Evolutionary conservation across 2,329 filamentous ascomycete species (phyloP).

Genomic region (Verticillium tricorpus): DNA sequence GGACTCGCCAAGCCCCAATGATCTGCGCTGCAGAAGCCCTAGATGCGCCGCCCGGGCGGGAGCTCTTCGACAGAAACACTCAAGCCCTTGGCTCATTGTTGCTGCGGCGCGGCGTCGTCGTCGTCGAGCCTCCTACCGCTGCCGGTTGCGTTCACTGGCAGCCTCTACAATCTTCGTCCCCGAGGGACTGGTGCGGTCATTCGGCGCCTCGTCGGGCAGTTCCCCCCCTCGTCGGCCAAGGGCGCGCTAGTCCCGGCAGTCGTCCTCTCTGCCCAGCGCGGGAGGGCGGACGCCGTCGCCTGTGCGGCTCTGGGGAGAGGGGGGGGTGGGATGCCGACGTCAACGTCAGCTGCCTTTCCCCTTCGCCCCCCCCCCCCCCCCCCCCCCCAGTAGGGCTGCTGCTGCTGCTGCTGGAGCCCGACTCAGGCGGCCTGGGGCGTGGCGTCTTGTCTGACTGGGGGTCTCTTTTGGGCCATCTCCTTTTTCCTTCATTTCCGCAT

Average conservation of each 20-base stretch:
- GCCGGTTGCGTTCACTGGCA: not conserved
- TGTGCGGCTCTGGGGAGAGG: not conserved
- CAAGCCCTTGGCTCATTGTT: not conserved
- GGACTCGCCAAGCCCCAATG: not conserved
- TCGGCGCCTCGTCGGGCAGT: not conserved
- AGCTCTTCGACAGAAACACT: not conserved
- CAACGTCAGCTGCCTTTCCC: not conserved
- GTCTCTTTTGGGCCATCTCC: not conserved
- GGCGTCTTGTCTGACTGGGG: not conserved
- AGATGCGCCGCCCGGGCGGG: not conserved
- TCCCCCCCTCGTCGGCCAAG: not conserved
- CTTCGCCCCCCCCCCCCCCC: slow-evolving; percentile 10
- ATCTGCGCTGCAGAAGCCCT: not conserved
- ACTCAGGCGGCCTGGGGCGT: not conserved
- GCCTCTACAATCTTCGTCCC: not conserved
- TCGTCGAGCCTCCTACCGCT: not conserved
- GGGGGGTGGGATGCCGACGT: not conserved
- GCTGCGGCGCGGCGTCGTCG: not conserved
- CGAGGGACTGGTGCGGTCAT: not conserved
- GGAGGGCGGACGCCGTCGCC: not conserved
- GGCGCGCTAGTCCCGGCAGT: not conserved
- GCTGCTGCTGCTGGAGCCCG: not conserved
- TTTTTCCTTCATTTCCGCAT: not conserved
- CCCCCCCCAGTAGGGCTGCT: slow-evolving; percentile 9
- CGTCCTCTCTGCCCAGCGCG: not conserved